Evolutionary conservation across 1,139 yeast species (phyloP).

Genomic region (Hemisphaericaspora lyxosophila): DNA sequence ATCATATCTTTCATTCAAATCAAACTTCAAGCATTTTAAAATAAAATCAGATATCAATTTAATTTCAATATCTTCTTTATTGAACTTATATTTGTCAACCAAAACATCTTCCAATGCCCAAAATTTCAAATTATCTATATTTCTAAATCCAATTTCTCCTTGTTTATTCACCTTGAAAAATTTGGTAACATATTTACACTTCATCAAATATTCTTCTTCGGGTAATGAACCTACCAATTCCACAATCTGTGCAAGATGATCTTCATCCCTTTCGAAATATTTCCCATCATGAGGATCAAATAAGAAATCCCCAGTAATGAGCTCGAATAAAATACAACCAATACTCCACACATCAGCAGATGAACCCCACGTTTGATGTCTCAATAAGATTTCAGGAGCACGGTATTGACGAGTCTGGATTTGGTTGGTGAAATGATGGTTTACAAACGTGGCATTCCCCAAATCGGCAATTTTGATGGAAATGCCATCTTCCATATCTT

Average conservation of each 20-base stretch:
- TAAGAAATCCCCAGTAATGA: constrained; percentile 79
- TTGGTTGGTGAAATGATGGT: constrained; percentile 75
- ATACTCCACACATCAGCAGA: constrained; percentile 82
- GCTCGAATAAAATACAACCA: constrained; percentile 79
- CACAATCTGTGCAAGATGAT: constrained; percentile 79
- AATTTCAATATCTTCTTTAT: constrained; percentile 31
- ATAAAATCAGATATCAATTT: constrained; percentile 37
- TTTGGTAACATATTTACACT: constrained; percentile 52
- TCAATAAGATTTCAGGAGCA: constrained; percentile 69
- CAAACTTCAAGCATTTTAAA: constrained; percentile 36
- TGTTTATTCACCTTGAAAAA: constrained; percentile 49
- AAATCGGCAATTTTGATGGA: constrained; percentile 70
- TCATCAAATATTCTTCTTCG: constrained; percentile 42
- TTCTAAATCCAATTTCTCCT: constrained; percentile 42
- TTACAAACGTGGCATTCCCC: constrained; percentile 80
- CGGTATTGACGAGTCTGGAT: constrained; percentile 87
- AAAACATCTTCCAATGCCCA: constrained; percentile 71
- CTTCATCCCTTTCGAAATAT: constrained; percentile 71
- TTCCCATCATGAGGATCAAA: constrained; percentile 77
- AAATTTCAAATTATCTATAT: constrained; percentile 62
- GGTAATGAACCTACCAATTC: constrained; percentile 67
- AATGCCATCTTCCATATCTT: constrained; percentile 2
- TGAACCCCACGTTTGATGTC: constrained; percentile 79
- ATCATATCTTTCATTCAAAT: constrained; percentile 37
- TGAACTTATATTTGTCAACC: constrained; percentile 52